Evolutionary conservation across 163 green algal species (phyloP), one percentile per base, ranked within the genome.

Genomic region (Chlorella variabilis): DNA sequence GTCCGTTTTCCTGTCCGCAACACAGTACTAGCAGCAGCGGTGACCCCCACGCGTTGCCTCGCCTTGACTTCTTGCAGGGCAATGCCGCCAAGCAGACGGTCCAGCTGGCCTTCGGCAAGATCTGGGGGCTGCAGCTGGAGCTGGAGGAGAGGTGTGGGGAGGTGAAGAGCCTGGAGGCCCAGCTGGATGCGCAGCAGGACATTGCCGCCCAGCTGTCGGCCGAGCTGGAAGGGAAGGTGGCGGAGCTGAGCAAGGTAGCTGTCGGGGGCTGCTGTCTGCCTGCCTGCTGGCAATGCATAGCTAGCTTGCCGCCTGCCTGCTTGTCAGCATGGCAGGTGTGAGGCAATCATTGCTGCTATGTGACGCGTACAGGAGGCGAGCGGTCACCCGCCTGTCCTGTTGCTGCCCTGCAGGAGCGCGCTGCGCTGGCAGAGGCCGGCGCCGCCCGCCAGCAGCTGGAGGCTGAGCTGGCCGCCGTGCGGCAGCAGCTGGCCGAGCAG

Each of bases 151-250:
- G 51, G 36, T 51, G 9, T 25, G 3, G 41, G 54, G 58, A 70
- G 38, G 18, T 71, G 27, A 80, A 59, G 38, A 48, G 29, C 11
- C 59, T 81, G 39, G 61, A 81, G 41, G 59, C 59, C 6, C 62
- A 81, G 61, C 59, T 81, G 31, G 59, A 81, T 23, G 61, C 71
- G 4, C 34, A 69, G 51, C 71, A 70, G 71, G 71, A 79, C 54
- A 68, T 79, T 39, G 71, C 36, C 6, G 36, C 71, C 54, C 54
- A 79, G 71, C 54, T 79, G 54, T 38, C 56, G 34, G 71, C 59
- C 7, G 59, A 81, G 61, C 27, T 62, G 23, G 11, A 73, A 7
- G 59, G 29, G 31, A 66, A 67, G 49, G 4, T 17, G 1, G 70
- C 33, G 6, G 33, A 42, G 49, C 49, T 78, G 49, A 48, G 23